Conservation (phyloP, 2,329 filamentous ascomycete genomes). For the Paraphoma chrysanthemicola region DNA sequence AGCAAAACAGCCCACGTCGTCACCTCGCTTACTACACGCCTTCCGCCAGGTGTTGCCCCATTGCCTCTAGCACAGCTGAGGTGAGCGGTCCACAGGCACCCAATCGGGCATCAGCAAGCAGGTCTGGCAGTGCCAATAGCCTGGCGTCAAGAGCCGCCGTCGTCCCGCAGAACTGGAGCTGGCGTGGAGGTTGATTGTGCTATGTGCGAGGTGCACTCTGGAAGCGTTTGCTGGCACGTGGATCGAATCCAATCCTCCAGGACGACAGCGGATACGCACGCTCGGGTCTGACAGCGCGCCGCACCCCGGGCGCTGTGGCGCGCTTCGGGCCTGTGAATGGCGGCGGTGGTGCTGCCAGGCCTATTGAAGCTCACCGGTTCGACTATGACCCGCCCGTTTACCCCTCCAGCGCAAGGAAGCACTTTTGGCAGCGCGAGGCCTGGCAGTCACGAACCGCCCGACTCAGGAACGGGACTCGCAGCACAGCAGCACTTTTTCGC, state of each 20-base stretch:
- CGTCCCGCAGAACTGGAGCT: conserved; percentile 6
- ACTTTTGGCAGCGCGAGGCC: not conserved
- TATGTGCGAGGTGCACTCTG: not conserved
- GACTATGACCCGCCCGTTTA: conserved; percentile 16
- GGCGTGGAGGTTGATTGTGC: not conserved
- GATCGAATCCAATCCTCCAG: conserved; percentile 1
- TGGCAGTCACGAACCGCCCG: conserved; percentile 5
- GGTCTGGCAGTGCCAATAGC: not conserved
- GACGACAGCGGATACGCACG: not conserved
- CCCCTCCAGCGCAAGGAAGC: conserved; percentile 10
- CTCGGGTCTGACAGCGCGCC: conserved; percentile 2
- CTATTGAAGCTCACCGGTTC: conserved; percentile 11
- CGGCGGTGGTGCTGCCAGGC: not conserved
- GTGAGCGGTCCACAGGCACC: conserved; percentile 10
- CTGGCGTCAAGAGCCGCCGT: not conserved
- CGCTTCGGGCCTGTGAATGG: not conserved
- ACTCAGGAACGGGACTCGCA: conserved; percentile 4
- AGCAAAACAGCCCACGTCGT: not conserved
- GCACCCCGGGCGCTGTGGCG: conserved; percentile 10
- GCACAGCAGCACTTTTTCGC: conserved; percentile 1
- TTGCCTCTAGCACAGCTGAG: conserved; percentile 11
- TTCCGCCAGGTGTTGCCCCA: conserved; percentile 9
- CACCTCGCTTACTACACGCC: conserved; percentile 7
- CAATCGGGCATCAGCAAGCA: conserved; percentile 8
- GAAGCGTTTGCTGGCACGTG: conserved; percentile 8